phyloP scores from a whole-genome alignment of 345 rosid genomes.

The Rhodamnia argentea region DNA sequence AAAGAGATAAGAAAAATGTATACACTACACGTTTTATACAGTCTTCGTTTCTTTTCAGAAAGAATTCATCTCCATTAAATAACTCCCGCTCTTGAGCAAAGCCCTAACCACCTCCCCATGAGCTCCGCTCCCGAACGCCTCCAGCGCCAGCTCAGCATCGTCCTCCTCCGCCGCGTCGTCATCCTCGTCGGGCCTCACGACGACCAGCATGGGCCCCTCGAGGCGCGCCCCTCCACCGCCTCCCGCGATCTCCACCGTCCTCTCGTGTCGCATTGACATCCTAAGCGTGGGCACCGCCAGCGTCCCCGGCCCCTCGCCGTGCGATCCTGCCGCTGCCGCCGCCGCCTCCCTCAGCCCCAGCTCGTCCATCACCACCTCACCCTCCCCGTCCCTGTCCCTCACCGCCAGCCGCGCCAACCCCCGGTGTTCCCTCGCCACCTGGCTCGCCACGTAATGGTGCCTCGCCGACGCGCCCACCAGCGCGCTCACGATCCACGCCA shows the following conservation, averaged over 20 bases:
- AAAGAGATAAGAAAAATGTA: background rate
- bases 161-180: conserved; percentile 10
- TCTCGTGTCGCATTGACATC: conserved; percentile 43
- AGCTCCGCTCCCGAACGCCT: conserved; percentile 24
- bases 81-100: conserved; percentile 25
- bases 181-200: conserved; percentile 19
- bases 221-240: conserved; percentile 2
- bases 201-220: conserved; percentile 31
- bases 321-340: background rate
- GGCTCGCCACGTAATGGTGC: conserved; percentile 16
- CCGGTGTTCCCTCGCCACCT: conserved; percentile 19
- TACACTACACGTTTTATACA: background rate
- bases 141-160: conserved; percentile 28
- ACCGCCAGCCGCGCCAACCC: conserved; percentile 21
- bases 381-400: conserved; percentile 31
- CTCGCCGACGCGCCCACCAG: conserved; percentile 37
- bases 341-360: conserved; percentile 15
- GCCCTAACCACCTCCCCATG: conserved; percentile 18
- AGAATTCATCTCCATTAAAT: conserved; percentile 37
- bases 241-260: conserved; percentile 2
- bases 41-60: conserved; percentile 1
- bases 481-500: conserved; percentile 46
- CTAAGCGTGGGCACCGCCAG: conserved; percentile 26
- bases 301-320: conserved; percentile 7
- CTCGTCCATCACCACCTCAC: conserved; percentile 26